Evolutionary conservation across 108 stramenopile genomes (phyloP), one percentile per base, ranked within the genome.

Genomic region (Cyclotella sp.): DNA sequence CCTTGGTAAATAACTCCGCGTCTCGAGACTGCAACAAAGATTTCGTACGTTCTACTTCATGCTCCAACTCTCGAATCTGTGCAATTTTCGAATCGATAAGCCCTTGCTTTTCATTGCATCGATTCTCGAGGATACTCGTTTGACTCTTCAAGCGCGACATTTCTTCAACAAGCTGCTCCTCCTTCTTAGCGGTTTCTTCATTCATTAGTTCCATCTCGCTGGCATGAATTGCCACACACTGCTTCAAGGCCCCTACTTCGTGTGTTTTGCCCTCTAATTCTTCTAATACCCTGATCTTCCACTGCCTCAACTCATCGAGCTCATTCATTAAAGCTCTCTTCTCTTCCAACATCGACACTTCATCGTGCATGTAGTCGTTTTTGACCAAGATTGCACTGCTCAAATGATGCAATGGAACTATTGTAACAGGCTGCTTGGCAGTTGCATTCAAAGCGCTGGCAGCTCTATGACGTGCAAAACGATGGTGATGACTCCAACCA

Each of bases 381-480:
- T 47, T 65, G 8, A 34, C 18, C 13, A 41, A 1, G 5, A 63
- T 12, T 1, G 61, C 61, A 47, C 21, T 47, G 45, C 13, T 65
- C 43, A 39, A 8, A 47, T 65, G 43, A 26, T 45, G 21, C 64
- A 65, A 6, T 18, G 64, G 64, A 46, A 34, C 45, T 65, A 28
- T 47, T 24, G 24, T 26, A 44, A 47, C 43, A 47, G 45, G 40
- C 12, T 63, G 30, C 30, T 41, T 63, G 13, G 24, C 22, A 12
- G 9, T 63, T 15, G 13, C 30, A 12, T 58, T 13, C 7, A 21
- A 59, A 9, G 40, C 39, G 30, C 34, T 43, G 65, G 49, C 28
- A 45, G 27, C 21, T 30, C 70, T 30, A 70, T 70, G 70, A 58
- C 57, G 70, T 44, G 70, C 70, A 44, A 34, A 58, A 24, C 55